A percentile compares a stretch with the other conserved stretches of the same genome.
Evolutionary conservation across 805 yeast species (phyloP).

Genomic region (Brettanomyces anomalus): DNA sequence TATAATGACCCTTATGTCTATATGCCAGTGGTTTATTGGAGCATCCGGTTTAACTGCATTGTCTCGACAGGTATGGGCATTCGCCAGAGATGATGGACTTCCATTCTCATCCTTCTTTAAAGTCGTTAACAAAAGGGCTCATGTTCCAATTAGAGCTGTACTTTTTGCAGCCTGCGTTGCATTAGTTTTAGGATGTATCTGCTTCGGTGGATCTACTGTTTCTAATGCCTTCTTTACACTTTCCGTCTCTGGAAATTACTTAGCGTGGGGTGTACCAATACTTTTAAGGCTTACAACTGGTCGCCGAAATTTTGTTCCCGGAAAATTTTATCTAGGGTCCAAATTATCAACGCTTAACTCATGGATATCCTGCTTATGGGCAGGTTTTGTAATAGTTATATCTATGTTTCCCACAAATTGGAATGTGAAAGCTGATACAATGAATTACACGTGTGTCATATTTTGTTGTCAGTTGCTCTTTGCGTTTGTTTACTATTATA

Average conservation of each 20-base stretch:
- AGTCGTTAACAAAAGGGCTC: conserved; percentile 28
- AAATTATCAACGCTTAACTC: conserved; percentile 22
- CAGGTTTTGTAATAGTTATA: conserved; percentile 18
- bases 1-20: conserved; percentile 33
- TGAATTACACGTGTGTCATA: conserved; percentile 58
- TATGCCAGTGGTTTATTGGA: conserved; percentile 38
- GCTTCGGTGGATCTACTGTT: conserved; percentile 30
- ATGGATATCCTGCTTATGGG: conserved; percentile 21
- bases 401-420: conserved; percentile 27
- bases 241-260: conserved; percentile 31
- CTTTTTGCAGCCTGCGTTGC: conserved; percentile 27
- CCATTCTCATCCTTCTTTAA: conserved; percentile 32
- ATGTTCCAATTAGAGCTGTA: conserved; percentile 36
- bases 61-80: conserved; percentile 39
- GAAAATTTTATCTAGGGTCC: conserved; percentile 32
- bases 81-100: conserved; percentile 39
- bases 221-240: conserved; percentile 36
- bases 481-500: conserved; percentile 38
- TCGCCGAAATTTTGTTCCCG: conserved; percentile 29
- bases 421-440: conserved; percentile 25
- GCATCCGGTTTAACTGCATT: conserved; percentile 33
- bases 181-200: conserved; percentile 29
- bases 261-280: conserved; percentile 34
- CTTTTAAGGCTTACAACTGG: conserved; percentile 31
- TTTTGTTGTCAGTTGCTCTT: conserved; percentile 48